Evolutionary conservation across 257 asterid genomes (phyloP).

Genomic region (Forsythia viridissima): DNA sequence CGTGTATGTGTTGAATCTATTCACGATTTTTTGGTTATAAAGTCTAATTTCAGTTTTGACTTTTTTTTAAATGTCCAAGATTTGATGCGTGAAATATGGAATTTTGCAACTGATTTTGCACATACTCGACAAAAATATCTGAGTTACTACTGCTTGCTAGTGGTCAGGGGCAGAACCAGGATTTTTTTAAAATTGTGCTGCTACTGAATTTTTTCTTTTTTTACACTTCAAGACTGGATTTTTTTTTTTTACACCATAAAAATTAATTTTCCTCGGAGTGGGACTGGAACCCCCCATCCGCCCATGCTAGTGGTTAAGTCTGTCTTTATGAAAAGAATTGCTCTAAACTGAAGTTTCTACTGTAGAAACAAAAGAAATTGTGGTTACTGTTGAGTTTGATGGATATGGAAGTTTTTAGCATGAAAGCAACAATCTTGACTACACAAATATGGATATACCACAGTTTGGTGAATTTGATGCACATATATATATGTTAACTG

Average conservation of each 20-base stretch:
- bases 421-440: conserved; percentile 3
- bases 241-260: too few relatives aligned
- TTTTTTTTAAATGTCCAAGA: neutral
- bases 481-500: neutral
- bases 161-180: neutral
- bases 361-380: neutral
- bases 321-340: neutral
- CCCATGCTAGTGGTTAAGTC: neutral
- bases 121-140: conserved; percentile 12
- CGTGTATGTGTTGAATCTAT: conserved; percentile 23
- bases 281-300: too few relatives aligned
- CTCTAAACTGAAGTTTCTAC: neutral
- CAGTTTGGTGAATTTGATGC: neutral
- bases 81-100: conserved; percentile 16
- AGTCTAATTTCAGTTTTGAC: conserved; percentile 9
- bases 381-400: conserved; percentile 14
- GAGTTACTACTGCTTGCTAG: conserved; percentile 13
- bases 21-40: neutral
- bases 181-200: too few relatives aligned
- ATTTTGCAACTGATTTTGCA: neutral
- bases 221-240: too few relatives aligned
- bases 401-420: conserved; percentile 17
- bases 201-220: too few relatives aligned
- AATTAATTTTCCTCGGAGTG: too few relatives aligned
- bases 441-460: conserved; percentile 9